Base-by-base conservation (phyloP, 108 stramenopile species). In the Cylindrotheca fusiformis region DNA sequence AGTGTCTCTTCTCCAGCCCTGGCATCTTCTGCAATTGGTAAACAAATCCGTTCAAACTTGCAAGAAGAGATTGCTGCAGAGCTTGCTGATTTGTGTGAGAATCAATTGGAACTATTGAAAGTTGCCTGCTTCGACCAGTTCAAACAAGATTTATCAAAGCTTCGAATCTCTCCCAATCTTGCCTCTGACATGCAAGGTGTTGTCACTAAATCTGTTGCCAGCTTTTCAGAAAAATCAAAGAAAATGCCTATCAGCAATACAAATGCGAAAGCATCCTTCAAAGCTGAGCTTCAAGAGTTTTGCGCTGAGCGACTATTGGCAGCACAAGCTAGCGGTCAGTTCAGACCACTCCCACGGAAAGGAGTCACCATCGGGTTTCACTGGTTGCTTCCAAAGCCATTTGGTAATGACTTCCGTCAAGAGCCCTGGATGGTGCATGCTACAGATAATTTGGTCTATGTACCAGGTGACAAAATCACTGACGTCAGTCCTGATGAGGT, bases 341-440 rank as follows among this genome's bases (percentile, higher is more conserved):
- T 84, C 74, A 57, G 58, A 47, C 90, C 90, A 20, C 33, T 82
- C 3, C 94, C 94, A 23, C 85, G 93, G 23, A 95, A 94, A 76
- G 94, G 90, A 26, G 77, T 97, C 12, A 89, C 91, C 19, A 68
- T 97, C 45, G 92, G 91, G 14, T 69, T 95, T 61, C 96, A 97
- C 62, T 95, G 92, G 92, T 74, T 97, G 55, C 58, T 97, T 33
- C 96, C 94, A 36, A 87, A 95, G 63, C 96, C 93, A 32, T 94
- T 97, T 72, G 92, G 94, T 44, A 83, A 91, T 66, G 88, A 90
- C 65, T 90, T 73, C 66, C 71, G 88, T 60, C 88, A 87, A 77
- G 92, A 88, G 61, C 89, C 88, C 29, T 81, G 81, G 82, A 69
- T 75, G 73, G 79, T 76, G 31, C 84, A 85, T 68, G 80, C 84